Evolutionary conservation across 768 basidiomycete genomes (phyloP), one percentile per base, ranked within the genome.

Genomic region (Suillus bovinus): DNA sequence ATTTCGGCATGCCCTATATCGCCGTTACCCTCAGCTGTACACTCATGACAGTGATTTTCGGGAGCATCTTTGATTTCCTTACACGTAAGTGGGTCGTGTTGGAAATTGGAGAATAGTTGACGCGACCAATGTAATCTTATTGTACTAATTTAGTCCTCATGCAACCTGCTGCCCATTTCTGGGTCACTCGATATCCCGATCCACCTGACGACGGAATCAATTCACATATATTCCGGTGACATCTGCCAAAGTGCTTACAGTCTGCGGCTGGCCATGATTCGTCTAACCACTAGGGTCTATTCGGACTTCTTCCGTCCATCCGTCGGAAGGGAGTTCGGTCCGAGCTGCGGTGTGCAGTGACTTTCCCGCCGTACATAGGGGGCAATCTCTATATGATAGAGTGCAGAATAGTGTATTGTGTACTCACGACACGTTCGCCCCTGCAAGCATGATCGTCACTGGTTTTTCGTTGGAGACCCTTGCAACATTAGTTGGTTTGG

Each of bases 1-100:
- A 99, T 74, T 99, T 99, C 73, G 95, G 92, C 74, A 99, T 99
- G 96, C 97, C 97, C 1, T 99, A 99, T 79, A 99, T 99, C 77
- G 96, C 99, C 53, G 98, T 99, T 76, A 97, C 98, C 70, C 90
- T 99, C 80, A 94, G 85, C 62, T 93, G 90, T 71, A 94, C 94
- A 11, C 79, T 98, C 44, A 84, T 97, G 58, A 94, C 95, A 53
- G 86, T 97, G 66, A 86, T 96, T 59, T 99, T 99, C 76, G 97
- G 96, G 61, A 91, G 87, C 69, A 76, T 96, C 52, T 94, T 98
- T 77, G 98, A 98, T 70, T 72, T 88, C 53, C 76, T 98, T 74
- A 92, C 92, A 50, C 77, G 96, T n/a, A 83, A 84, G 69, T 94
- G 94, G 80, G 84, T 89, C 24, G 77, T 90, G 24, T 72, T 82